These are phyloP conservation scores for Chaetomium olivaceum DNA, from an alignment of 2,329 filamentous ascomycete genomes.

Conservation along the genomic window DNA sequence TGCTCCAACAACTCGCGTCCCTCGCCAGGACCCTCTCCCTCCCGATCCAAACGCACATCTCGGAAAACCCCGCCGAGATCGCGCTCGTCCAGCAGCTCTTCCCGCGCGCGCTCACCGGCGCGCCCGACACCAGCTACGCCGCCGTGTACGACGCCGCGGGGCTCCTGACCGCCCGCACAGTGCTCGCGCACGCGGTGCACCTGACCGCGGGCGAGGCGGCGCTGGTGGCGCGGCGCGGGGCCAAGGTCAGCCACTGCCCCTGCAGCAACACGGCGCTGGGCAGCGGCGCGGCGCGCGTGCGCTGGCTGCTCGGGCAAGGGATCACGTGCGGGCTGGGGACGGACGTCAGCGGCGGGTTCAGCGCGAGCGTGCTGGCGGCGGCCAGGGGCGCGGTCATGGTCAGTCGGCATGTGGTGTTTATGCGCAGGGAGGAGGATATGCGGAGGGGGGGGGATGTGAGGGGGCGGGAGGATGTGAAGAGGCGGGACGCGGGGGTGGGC, in stretches of 20 bases:
- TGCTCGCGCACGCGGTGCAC: constrained; percentile 85
- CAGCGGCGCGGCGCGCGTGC: constrained; percentile 74
- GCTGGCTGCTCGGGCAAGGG: constrained; percentile 72
- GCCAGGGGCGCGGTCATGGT: constrained; percentile 79
- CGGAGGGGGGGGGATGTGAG: too few relatives aligned
- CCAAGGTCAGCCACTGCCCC: constrained; percentile 82
- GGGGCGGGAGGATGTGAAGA: too few relatives aligned
- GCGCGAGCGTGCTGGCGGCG: constrained; percentile 77
- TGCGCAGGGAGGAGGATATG: not conserved
- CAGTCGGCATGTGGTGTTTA: constrained; percentile 65
- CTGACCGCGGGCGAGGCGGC: constrained; percentile 65
- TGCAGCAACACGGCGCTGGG: constrained; percentile 82
- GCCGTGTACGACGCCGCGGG: constrained; percentile 74
- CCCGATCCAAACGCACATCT: constrained; percentile 85
- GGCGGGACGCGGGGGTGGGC: too few relatives aligned
- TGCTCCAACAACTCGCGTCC: constrained; percentile 63
- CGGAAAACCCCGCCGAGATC: constrained; percentile 77
- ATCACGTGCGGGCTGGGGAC: constrained; percentile 85
- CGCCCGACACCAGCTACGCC: constrained; percentile 58
- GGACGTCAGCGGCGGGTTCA: constrained; percentile 87
- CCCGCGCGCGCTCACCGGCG: constrained; percentile 43
- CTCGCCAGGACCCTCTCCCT: constrained; percentile 60
- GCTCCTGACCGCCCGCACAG: constrained; percentile 70
- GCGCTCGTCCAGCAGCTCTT: constrained; percentile 70
- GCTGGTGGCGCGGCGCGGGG: constrained; percentile 60